These are phyloP conservation scores for Articulospora tetracladia DNA, from an alignment of 495 filamentous ascomycete species.

Conservation along the genomic window DNA sequence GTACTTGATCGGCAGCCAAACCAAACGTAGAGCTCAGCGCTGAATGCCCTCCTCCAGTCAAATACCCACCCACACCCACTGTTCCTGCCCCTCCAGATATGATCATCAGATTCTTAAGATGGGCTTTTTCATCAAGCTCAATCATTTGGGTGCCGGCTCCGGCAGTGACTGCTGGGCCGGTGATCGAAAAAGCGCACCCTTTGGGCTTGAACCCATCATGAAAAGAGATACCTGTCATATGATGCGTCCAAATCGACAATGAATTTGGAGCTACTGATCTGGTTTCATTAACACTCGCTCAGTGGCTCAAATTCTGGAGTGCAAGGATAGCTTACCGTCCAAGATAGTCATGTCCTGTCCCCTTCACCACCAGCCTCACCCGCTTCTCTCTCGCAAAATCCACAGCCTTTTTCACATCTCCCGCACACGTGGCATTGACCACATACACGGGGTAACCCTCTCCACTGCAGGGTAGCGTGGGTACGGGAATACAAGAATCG, in stretches of 20 bases:
- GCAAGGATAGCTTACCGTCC: slow-evolving; percentile 37
- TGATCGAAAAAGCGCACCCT: slow-evolving; percentile 27
- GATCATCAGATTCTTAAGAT: slow-evolving; percentile 15
- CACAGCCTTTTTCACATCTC: slow-evolving; percentile 38
- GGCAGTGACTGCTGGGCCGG: slow-evolving; percentile 33
- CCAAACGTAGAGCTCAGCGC: slow-evolving; percentile 51
- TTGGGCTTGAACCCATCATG: slow-evolving; percentile 36
- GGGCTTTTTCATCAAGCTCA: slow-evolving; percentile 20
- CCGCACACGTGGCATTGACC: slow-evolving; percentile 39
- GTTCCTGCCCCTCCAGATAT: slow-evolving; percentile 21
- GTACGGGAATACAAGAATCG: slow-evolving; percentile 41
- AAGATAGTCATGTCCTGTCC: slow-evolving; percentile 57
- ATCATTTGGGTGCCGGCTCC: slow-evolving; percentile 36
- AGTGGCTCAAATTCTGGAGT: not conserved
- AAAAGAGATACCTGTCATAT: slow-evolving; percentile 35
- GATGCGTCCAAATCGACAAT: slow-evolving; percentile 48
- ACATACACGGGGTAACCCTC: slow-evolving; percentile 45
- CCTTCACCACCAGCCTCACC: slow-evolving; percentile 59
- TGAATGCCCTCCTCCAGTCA: slow-evolving; percentile 59
- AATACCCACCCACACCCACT: slow-evolving; percentile 47
- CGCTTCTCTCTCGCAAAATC: slow-evolving; percentile 46
- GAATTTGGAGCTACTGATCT: slow-evolving; percentile 37
- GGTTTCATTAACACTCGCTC: not conserved
- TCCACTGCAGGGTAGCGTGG: slow-evolving; percentile 28
- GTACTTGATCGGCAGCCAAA: slow-evolving; percentile 57